Conservation (phyloP, 2,329 filamentous ascomycete genomes). For the Annulohypoxylon truncatum region DNA sequence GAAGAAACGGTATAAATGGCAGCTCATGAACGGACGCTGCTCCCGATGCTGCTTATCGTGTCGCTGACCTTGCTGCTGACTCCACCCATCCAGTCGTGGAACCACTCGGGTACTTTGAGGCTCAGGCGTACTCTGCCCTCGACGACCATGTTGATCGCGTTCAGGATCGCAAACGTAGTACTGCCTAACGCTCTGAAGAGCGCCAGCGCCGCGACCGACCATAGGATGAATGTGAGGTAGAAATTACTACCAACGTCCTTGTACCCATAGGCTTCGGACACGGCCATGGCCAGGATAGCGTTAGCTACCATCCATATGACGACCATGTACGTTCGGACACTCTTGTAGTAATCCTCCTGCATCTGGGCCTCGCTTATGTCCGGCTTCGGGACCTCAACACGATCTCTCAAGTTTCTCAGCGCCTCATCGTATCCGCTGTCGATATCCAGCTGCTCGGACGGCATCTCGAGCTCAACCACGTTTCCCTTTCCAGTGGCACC, state of each 20-base stretch:
- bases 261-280: constrained; percentile 84
- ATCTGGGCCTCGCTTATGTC: constrained; percentile 78
- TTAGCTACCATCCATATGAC: constrained; percentile 94
- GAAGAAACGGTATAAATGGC: neutral
- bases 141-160: constrained; percentile 83
- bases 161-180: constrained; percentile 84
- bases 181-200: constrained; percentile 88
- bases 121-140: constrained; percentile 80
- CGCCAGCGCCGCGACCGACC: constrained; percentile 87
- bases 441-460: constrained; percentile 96
- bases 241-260: constrained; percentile 81
- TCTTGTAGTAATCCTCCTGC: constrained; percentile 99
- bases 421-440: constrained; percentile 98
- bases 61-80: constrained; percentile 58
- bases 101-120: constrained; percentile 62
- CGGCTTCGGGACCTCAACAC: constrained; percentile 79
- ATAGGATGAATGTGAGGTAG: constrained; percentile 93
- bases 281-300: constrained; percentile 90
- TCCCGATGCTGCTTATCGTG: constrained; percentile 62
- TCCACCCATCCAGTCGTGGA: constrained; percentile 57
- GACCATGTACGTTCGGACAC: constrained; percentile 97
- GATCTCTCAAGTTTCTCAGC: constrained; percentile 92
- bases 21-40: constrained; percentile 39
- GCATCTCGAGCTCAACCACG: constrained; percentile 96
- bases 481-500: constrained; percentile 80